phyloP scores from a whole-genome alignment of 805 yeast genomes.

The Citeromyces nyonsensis region DNA sequence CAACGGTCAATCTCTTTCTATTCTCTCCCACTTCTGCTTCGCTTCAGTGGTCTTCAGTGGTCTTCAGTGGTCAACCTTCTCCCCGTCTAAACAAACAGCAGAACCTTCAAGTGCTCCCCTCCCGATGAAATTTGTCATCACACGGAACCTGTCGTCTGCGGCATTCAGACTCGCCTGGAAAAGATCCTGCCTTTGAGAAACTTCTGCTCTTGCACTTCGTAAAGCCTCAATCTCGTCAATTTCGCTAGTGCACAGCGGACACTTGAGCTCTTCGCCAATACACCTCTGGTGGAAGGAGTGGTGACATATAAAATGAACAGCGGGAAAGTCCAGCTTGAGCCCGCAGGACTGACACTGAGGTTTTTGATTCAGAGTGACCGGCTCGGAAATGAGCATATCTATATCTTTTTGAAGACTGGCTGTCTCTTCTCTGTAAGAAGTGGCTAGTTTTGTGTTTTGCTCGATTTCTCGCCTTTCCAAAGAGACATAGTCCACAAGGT shows the following conservation, averaged over 20 bases:
- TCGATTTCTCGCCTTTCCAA: slow-evolving; percentile 46
- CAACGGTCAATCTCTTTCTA: too few relatives aligned
- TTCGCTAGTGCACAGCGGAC: slow-evolving; percentile 71
- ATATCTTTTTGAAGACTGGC: slow-evolving; percentile 35
- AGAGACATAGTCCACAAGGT: slow-evolving; percentile 45
- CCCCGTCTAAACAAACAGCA: too few relatives aligned
- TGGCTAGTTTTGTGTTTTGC: slow-evolving; percentile 52
- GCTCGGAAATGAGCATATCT: slow-evolving; percentile 27
- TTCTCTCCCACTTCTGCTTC: too few relatives aligned
- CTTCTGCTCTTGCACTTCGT: slow-evolving; percentile 40
- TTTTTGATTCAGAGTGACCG: slow-evolving; percentile 41
- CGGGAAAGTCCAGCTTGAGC: slow-evolving; percentile 56
- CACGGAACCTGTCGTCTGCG: slow-evolving; percentile 50
- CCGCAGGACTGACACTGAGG: slow-evolving; percentile 54
- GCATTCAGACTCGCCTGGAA: slow-evolving; percentile 42
- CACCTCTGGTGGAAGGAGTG: slow-evolving; percentile 85
- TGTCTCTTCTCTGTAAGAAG: slow-evolving; percentile 56
- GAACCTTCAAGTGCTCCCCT: too few relatives aligned
- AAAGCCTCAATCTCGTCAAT: slow-evolving; percentile 48
- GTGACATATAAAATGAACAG: slow-evolving; percentile 70
- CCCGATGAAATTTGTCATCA: slow-evolving; percentile 71
- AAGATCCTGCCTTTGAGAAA: slow-evolving; percentile 46
- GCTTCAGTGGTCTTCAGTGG: too few relatives aligned
- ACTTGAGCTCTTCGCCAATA: slow-evolving; percentile 32
- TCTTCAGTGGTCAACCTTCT: too few relatives aligned